Base-by-base conservation (phyloP, 176 grass and related monocot genomes). In the Hyparrhenia diplandra region DNA sequence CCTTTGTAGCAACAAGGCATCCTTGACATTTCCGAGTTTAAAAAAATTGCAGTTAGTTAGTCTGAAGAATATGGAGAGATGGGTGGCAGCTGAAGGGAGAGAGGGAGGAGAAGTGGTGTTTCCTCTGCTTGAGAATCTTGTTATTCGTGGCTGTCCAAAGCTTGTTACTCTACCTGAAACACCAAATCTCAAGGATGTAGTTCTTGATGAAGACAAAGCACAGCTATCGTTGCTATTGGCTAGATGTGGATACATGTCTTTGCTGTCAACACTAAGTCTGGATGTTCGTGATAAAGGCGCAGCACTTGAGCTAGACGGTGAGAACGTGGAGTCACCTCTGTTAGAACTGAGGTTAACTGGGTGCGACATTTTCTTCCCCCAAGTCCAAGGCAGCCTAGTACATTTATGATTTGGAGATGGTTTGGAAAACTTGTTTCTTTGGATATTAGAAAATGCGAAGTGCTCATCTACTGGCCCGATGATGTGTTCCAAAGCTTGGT, bases 111-210 rank as follows among this genome's bases (percentile, higher is more conserved):
- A 55, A n/a, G 6, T 55, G 13, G 17, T 3, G 8, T 76, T 82
- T 76, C 60, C 85, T 35, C 12, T 28, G 49, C 69, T 79, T 64
- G n/a, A 73, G 34, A 24, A 49, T 5, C 8, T 79, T 5, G 1
- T 2, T 18, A 73, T 88, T 21, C 1, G 3, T 2, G 18, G 23
- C 13, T 88, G 86, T 30, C 86, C 74, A 13, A 78, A 88, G 24
- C 23, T 88, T 1, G 16, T 4, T n/a, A 57, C 13, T 34, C 36
- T 88, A 12, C 80, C 80, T 54, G 13, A 57, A 5, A 60, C 40
- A 10, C 41, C 82, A 64, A 76, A 63, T 3, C 31, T 80, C 4
- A 42, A 71, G 35, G 35, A 5, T 36, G 35, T 36, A 36, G 4
- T 5, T 36, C 35, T 36, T 21, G 0, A 3, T 3, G 73, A 67